These are phyloP conservation scores for Cyclotella choctawhatcheeana DNA, from an alignment of 108 stramenopile species.

Conservation along the genomic window DNA sequence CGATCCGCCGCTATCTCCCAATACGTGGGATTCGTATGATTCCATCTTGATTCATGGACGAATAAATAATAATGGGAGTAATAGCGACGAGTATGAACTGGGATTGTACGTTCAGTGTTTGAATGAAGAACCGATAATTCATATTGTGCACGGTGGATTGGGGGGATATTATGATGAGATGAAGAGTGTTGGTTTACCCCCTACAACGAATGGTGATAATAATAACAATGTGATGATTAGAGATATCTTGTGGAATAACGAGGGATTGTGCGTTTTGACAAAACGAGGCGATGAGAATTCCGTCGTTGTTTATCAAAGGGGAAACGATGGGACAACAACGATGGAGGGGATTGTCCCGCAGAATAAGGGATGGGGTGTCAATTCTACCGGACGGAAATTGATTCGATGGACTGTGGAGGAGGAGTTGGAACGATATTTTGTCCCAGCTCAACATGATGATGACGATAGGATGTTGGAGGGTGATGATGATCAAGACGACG, in stretches of 20 bases:
- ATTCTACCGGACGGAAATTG: constrained; percentile 11
- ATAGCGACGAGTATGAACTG: constrained; percentile 24
- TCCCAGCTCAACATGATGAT: neutral
- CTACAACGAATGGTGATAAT: neutral
- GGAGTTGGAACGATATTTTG: constrained; percentile 43
- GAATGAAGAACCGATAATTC: constrained; percentile 5
- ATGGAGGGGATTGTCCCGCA: constrained; percentile 18
- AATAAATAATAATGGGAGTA: neutral
- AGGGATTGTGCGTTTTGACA: constrained; percentile 21
- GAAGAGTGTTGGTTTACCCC: constrained; percentile 1
- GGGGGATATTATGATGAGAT: neutral
- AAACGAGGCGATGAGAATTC: neutral
- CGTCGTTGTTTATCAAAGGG: constrained; percentile 28
- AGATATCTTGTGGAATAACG: constrained; percentile 34
- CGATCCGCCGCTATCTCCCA: constrained; percentile 25
- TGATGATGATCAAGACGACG: neutral
- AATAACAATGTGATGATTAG: constrained; percentile 24
- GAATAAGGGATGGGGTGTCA: constrained; percentile 34
- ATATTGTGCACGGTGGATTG: constrained; percentile 9
- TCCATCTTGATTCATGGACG: constrained; percentile 13
- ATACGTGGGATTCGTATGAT: constrained; percentile 11
- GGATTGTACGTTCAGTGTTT: constrained; percentile 30
- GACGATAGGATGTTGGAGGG: constrained; percentile 13
- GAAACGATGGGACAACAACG: too few species aligned
- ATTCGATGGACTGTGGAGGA: constrained; percentile 26